Evolutionary conservation across 352 stramenopile genomes (phyloP).

Genomic region (Phytopythium chamaehyphon): DNA sequence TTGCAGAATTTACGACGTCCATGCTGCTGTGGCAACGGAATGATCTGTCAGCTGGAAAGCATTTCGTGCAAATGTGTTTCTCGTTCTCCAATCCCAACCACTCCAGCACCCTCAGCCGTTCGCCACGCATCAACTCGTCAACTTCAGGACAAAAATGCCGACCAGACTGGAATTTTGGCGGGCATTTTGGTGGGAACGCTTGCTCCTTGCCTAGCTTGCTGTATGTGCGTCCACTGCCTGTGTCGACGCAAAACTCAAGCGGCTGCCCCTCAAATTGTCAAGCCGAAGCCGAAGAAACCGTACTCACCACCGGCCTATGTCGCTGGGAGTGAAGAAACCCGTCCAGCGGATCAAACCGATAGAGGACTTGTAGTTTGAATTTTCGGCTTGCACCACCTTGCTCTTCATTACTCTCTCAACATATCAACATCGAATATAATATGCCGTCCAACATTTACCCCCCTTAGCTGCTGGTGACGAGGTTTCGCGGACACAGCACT

Average conservation of each 20-base stretch:
- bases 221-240: constrained; percentile 5
- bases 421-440: background rate
- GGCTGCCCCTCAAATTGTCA: background rate
- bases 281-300: background rate
- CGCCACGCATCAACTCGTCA: background rate
- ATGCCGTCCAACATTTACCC: background rate
- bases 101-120: too few relatives aligned
- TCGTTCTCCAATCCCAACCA: too few relatives aligned
- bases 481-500: constrained; percentile 23
- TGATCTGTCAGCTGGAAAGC: too few relatives aligned
- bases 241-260: constrained; percentile 2
- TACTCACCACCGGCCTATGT: constrained; percentile 1
- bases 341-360: background rate
- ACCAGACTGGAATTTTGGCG: background rate
- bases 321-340: background rate
- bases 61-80: too few relatives aligned
- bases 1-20: too few relatives aligned
- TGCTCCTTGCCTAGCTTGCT: constrained; percentile 2
- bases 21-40: too few relatives aligned
- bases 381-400: too few relatives aligned
- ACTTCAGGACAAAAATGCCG: background rate
- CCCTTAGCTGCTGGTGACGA: constrained; percentile 20
- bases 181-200: constrained; percentile 1
- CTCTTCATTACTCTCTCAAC: background rate
- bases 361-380: background rate